Evolutionary conservation across 2,329 filamentous ascomycete species (phyloP).

Genomic region (Diplodia sapinea): DNA sequence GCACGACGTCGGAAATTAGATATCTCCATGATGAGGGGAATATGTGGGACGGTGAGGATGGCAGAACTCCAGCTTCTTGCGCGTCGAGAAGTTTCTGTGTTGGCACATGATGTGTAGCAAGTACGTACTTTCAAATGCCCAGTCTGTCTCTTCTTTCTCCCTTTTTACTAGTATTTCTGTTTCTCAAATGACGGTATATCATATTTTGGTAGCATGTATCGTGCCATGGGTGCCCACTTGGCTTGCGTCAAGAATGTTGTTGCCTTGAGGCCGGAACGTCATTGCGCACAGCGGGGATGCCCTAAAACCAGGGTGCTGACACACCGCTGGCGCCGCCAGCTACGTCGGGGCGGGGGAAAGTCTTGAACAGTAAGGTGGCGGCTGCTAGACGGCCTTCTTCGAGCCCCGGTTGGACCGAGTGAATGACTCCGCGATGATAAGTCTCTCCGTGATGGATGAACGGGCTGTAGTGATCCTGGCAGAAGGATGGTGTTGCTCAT

Average conservation of each 20-base stretch:
- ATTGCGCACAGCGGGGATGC: neutral
- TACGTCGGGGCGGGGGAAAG: neutral
- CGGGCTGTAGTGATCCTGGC: neutral
- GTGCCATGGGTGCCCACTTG: neutral
- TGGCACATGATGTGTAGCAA: no score
- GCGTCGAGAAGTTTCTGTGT: no score
- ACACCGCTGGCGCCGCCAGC: neutral
- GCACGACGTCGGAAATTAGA: neutral
- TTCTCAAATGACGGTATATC: no score
- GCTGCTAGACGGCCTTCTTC: neutral
- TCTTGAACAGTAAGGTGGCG: neutral
- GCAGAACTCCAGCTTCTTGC: no score
- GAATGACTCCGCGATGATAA: neutral
- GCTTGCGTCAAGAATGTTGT: neutral
- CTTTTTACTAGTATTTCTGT: neutral
- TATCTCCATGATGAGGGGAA: neutral
- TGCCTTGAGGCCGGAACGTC: neutral
- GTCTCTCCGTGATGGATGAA: neutral
- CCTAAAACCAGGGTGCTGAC: neutral
- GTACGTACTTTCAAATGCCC: no score
- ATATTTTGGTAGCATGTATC: neutral
- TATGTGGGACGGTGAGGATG: neutral
- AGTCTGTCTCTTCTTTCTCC: no score
- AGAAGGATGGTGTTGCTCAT: neutral
- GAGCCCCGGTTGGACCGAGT: neutral